These are phyloP conservation scores for Xylaria multiplex DNA, from an alignment of 2,329 filamentous ascomycete species.

Conservation along the genomic window DNA sequence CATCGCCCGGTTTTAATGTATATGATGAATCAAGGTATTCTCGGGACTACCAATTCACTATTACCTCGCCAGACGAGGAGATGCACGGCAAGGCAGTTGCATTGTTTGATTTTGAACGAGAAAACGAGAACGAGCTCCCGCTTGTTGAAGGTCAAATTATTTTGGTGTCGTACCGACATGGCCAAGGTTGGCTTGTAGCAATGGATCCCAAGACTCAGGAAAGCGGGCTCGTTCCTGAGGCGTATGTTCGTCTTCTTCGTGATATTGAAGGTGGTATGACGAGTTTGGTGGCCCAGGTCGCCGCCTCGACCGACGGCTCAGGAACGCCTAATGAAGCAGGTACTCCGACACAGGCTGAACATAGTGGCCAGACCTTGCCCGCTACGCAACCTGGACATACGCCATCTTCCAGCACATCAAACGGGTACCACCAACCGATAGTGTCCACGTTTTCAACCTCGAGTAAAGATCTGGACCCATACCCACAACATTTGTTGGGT, in stretches of 20 bases:
- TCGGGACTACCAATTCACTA: slow-evolving; percentile 92
- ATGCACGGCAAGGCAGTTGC: slow-evolving; percentile 98
- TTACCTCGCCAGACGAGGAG: slow-evolving; percentile 94
- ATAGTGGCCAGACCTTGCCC: slow-evolving; percentile 48
- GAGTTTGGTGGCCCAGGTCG: slow-evolving; percentile 71
- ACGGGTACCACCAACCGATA: slow-evolving; percentile 75
- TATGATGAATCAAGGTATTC: slow-evolving; percentile 84
- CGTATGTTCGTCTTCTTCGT: slow-evolving; percentile 90
- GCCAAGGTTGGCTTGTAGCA: slow-evolving; percentile 96
- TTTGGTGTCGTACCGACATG: slow-evolving; percentile 93
- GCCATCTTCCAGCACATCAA: slow-evolving; percentile 57
- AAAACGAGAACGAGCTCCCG: slow-evolving; percentile 96
- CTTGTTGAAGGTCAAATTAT: slow-evolving; percentile 95
- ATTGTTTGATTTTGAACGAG: slow-evolving; percentile 91
- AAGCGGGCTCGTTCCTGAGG: slow-evolving; percentile 93
- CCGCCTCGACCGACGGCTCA: slow-evolving; percentile 56
- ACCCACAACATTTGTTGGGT: slow-evolving; percentile 72
- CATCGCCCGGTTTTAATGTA: slow-evolving; percentile 66
- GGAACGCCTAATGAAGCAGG: slow-evolving; percentile 65
- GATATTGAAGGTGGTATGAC: slow-evolving; percentile 93
- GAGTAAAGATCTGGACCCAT: slow-evolving; percentile 74
- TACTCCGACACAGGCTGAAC: slow-evolving; percentile 71
- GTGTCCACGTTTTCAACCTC: slow-evolving; percentile 77
- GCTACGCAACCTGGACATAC: slow-evolving; percentile 53
- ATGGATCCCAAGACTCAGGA: slow-evolving; percentile 95